Evolutionary conservation across 1,284 basidiomycete species (phyloP).

Genomic region (Ganoderma leucocontextum): DNA sequence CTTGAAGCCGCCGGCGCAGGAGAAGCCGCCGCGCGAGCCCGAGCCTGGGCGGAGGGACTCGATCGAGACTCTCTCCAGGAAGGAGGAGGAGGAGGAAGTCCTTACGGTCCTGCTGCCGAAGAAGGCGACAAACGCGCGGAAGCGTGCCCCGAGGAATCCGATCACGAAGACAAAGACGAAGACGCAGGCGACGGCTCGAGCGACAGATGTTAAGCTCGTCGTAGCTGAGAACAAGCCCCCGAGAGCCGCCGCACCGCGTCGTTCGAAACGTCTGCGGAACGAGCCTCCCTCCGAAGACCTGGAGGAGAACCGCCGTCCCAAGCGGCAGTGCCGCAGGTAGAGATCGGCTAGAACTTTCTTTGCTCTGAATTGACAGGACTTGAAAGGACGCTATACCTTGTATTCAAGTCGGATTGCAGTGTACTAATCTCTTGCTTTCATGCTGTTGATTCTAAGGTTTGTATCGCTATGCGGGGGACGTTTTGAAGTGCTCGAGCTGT

Average conservation of each 20-base stretch:
- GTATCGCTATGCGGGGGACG: too few species aligned
- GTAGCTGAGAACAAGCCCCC: neutral
- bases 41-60: neutral
- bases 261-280: neutral
- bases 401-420: too few species aligned
- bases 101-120: neutral
- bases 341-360: neutral
- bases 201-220: neutral
- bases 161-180: neutral
- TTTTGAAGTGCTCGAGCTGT: too few species aligned
- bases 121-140: neutral
- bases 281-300: neutral
- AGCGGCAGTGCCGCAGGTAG: slow-evolving; percentile 6
- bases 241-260: neutral
- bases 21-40: neutral
- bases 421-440: too few species aligned
- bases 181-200: neutral
- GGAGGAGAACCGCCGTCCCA: slow-evolving; percentile 5
- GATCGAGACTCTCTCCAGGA: neutral
- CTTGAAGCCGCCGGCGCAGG: neutral
- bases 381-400: neutral
- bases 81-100: neutral
- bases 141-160: neutral
- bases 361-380: neutral
- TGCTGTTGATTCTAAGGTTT: too few species aligned